Conservation (phyloP, 2,329 filamentous ascomycete genomes). For the Chrysosphaeria jannelii region DNA sequence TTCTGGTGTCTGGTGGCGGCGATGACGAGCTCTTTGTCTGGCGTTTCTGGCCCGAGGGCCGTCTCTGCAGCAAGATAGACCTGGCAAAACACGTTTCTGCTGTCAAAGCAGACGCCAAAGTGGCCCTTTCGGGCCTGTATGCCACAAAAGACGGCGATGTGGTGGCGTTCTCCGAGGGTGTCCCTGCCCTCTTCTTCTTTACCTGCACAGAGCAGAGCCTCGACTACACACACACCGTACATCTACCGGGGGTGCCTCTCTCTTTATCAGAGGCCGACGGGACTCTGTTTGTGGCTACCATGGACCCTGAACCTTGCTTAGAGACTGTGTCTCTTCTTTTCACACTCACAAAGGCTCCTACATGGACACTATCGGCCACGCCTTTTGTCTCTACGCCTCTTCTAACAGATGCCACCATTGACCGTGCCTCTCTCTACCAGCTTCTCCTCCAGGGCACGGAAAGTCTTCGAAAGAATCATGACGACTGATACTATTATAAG, state of each 20-base stretch:
- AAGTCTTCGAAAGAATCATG: too few species aligned
- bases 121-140: constrained; percentile 17
- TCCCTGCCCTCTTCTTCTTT: constrained; percentile 36
- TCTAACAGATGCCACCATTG: too few species aligned
- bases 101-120: constrained; percentile 7
- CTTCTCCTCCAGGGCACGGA: too few species aligned
- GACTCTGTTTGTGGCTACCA: constrained; percentile 1
- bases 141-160: constrained; percentile 9
- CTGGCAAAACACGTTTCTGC: constrained; percentile 19
- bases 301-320: background rate
- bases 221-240: constrained; percentile 17
- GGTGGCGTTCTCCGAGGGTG: constrained; percentile 13
- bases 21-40: constrained; percentile 54
- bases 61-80: constrained; percentile 21
- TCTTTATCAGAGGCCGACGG: constrained; percentile 11
- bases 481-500: too few species aligned
- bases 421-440: too few species aligned
- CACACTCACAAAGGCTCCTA: too few species aligned
- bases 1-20: constrained; percentile 64
- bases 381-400: too few species aligned
- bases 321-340: too few species aligned
- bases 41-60: constrained; percentile 35
- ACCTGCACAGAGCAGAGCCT: constrained; percentile 19
- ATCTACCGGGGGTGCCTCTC: constrained; percentile 23
- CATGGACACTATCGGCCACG: too few species aligned